Conservation (phyloP, 2,329 filamentous ascomycete species). For the Incumbomyces lentus region DNA sequence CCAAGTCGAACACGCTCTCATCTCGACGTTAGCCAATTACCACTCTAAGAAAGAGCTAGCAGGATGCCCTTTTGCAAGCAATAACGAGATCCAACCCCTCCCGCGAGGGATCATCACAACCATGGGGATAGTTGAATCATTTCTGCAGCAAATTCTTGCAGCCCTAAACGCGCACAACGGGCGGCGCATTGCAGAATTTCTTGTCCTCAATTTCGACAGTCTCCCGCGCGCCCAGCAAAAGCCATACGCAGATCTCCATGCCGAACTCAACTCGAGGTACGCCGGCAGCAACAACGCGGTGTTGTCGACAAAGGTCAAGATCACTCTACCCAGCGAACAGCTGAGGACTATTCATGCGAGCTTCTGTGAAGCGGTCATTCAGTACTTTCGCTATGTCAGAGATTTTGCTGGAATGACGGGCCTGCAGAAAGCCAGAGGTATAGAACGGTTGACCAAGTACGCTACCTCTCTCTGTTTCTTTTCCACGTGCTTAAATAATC, state of each 20-base stretch:
- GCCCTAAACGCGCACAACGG: conserved; percentile 15
- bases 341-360: conserved; percentile 17
- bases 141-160: conserved; percentile 11
- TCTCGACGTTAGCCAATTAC: too few relatives aligned
- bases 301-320: conserved; percentile 15
- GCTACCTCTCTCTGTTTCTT: background rate
- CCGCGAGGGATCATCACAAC: too few relatives aligned
- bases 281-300: conserved; percentile 15
- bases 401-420: conserved; percentile 17
- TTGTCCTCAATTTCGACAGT: conserved; percentile 19
- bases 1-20: too few relatives aligned
- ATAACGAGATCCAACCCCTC: too few relatives aligned
- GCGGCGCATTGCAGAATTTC: conserved; percentile 16
- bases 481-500: too few relatives aligned
- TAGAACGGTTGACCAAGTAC: conserved; percentile 18
- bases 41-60: too few relatives aligned
- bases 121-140: background rate
- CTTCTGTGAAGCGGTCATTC: conserved; percentile 17
- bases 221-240: conserved; percentile 15
- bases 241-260: conserved; percentile 17
- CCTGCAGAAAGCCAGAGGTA: conserved; percentile 17
- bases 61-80: too few relatives aligned
- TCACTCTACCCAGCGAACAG: conserved; percentile 14
- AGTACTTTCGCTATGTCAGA: conserved; percentile 21
- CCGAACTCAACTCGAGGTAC: conserved; percentile 15